Conservation (phyloP, 768 basidiomycete genomes). For the Boletus subcaerulescens region DNA sequence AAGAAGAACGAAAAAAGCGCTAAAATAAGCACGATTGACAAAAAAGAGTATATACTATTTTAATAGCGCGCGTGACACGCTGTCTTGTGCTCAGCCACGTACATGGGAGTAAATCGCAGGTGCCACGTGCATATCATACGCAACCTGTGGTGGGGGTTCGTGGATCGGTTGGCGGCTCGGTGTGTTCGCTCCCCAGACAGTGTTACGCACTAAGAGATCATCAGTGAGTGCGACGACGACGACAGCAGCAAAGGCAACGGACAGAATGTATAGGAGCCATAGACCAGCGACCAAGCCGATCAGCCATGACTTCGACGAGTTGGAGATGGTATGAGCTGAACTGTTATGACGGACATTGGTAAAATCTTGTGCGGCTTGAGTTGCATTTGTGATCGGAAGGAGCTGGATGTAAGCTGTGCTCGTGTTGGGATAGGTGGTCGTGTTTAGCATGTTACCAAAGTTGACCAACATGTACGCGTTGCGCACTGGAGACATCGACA, state of each 20-base stretch:
- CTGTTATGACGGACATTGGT: background rate
- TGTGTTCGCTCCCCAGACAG: constrained; percentile 6
- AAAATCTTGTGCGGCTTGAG: constrained; percentile 31
- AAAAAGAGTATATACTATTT: background rate
- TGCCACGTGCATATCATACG: constrained; percentile 27
- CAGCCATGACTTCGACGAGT: background rate
- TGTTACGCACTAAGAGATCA: background rate
- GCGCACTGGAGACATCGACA: constrained; percentile 42
- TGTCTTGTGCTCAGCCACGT: constrained; percentile 20
- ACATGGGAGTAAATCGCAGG: constrained; percentile 2
- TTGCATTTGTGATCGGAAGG: constrained; percentile 51
- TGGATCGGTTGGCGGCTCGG: constrained; percentile 24
- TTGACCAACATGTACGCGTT: constrained; percentile 64
- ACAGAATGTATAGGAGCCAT: constrained; percentile 5
- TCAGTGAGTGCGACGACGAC: constrained; percentile 12
- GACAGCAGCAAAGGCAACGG: constrained; percentile 1
- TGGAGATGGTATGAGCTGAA: constrained; percentile 17
- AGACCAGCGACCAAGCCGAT: constrained; percentile 17
- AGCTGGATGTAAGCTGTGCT: constrained; percentile 61
- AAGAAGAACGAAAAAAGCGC: too few relatives aligned
- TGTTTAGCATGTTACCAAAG: constrained; percentile 60
- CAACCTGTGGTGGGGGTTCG: constrained; percentile 27
- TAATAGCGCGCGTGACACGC: constrained; percentile 25
- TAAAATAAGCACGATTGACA: background rate
- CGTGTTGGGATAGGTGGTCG: constrained; percentile 29